Percentiles rank a stretch among this genome's conserved stretches.
These are phyloP conservation scores for Ustilago tritici DNA, from an alignment of 1,284 basidiomycete species.

Conservation along the genomic window DNA sequence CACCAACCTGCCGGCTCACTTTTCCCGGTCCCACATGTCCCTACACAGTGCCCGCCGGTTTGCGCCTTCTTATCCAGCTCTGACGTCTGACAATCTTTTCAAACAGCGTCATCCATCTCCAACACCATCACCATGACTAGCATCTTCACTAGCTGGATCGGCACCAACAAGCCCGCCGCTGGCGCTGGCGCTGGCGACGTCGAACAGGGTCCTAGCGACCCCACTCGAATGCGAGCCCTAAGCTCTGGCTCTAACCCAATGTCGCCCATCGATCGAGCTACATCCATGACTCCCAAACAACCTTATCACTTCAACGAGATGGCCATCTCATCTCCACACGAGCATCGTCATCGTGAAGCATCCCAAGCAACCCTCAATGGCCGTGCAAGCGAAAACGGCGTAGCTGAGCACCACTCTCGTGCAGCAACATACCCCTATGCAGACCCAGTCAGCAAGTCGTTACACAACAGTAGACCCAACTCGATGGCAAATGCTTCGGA, in stretches of 20 bases:
- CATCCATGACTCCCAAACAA: slow-evolving; percentile 50
- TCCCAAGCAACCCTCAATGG: slow-evolving; percentile 48
- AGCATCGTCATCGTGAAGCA: slow-evolving; percentile 41
- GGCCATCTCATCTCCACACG: slow-evolving; percentile 10
- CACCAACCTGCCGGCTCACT: not conserved
- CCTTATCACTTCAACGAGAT: slow-evolving; percentile 23
- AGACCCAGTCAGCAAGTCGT: slow-evolving; percentile 5
- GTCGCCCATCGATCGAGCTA: slow-evolving; percentile 47
- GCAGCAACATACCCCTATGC: not conserved
- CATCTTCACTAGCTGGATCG: slow-evolving; percentile 44
- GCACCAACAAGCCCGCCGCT: slow-evolving; percentile 28
- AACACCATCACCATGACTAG: slow-evolving; percentile 28
- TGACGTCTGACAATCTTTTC: not conserved
- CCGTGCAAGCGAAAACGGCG: slow-evolving; percentile 8
- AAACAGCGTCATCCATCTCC: not conserved
- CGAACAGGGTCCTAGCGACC: slow-evolving; percentile 33
- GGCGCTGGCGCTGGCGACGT: slow-evolving; percentile 14
- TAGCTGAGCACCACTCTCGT: slow-evolving; percentile 4
- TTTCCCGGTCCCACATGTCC: not conserved
- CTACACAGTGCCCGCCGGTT: not conserved
- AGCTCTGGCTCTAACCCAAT: slow-evolving; percentile 32
- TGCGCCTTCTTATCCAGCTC: not conserved
- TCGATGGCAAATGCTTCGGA: slow-evolving; percentile 22
- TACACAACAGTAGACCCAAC: slow-evolving; percentile 21
- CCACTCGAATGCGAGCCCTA: slow-evolving; percentile 16